Base-by-base conservation (phyloP, 2,329 filamentous ascomycete species). In the Colletotrichum kahawae region DNA sequence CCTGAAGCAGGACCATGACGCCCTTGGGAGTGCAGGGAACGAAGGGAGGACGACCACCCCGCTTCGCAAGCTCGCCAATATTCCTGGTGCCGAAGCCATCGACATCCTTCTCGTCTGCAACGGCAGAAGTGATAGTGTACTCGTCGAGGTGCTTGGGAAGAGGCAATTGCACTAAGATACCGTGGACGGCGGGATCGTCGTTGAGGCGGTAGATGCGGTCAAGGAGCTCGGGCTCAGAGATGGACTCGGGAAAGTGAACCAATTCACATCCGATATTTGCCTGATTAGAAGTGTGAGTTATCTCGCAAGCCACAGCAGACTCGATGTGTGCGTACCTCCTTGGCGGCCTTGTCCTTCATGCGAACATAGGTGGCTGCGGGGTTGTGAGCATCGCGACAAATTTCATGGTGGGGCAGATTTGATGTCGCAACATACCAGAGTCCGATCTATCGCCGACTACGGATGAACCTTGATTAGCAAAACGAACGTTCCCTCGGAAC, bases 321-420 rank as follows among this genome's bases (percentile, higher is more conserved):
- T 9, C n/a, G 10, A 48, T 59, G 48, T 43, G 48, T 16, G 62
- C 64, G 79, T 88, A 95, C 94, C 90, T 98, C 97, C 84, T 95
- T 89, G 74, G 97, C 97, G 78, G 97, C 97, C 90, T 98, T 99
- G 82, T 98, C 88, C 89, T 99, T 99, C 97, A 99, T 99, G 87
- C 96, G 96, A 86, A 99, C 96, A 94, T 99, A 99, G 67, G 96
- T 98, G 82, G 93, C 94, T 96, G 81, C 72, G 75, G 77, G 72
- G 74, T 74, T 77, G 80, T 83, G 79, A 84, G 81, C 83, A 81
- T 82, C 79, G 73, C 75, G 78, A 69, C 38, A 77, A 71, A 76
- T 67, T 74, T 76, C 13, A 66, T 73, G 76, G 65, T 27, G 62
- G 76, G 77, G 73, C 76, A 74, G 77, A 54, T 48, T 54, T 27